Evolutionary conservation across 164 flowering plant genomes (phyloP), one percentile per base, ranked within the genome.

Genomic region (Macadamia tetraphylla): DNA sequence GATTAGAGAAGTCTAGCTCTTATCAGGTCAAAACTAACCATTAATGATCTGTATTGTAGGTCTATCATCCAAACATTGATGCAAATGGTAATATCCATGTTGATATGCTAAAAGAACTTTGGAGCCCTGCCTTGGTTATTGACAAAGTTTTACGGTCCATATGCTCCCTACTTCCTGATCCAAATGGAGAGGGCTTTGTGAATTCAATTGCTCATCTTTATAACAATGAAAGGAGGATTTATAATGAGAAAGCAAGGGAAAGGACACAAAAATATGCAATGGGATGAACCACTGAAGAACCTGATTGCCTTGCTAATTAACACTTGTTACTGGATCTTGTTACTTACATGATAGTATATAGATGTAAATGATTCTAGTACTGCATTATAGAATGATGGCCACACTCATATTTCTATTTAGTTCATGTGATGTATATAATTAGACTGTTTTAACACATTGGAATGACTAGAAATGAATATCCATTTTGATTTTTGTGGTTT

Each of bases 131-230:
- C 9, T 31, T 69, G n/a, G 40, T 65, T 12, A 64, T 71, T 15
- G 46, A 51, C 7, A 60, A 53, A 7, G 0, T 73, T 60, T 55
- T 78, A 63, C 70, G 70, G 18, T 70, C 76, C 42, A 72, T 78
- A 12, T 75, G 76, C 56, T 75, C 75, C 12, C 52, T 73, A 49
- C 78, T 78, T 44, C 42, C 53, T 17, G 74, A 78, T 60, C 81
- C 81, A 56, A 68, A 75, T 49, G 58, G 60, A 30, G 74, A 67
- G 0, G 65, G 63, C 51, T 49, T 59, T 10, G 12, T 14, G 40
- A 63, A 70, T n/a, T 63, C 71, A 3, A 57, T 63, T 10, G 52
- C 63, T 15, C 35, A 57, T 31, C 70, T 74, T 31, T 74, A 74
- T 42, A 29, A 62, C 51, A 62, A 67, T 14, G 42, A 67, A 11